These are phyloP conservation scores for Ilex aquifolium DNA, from an alignment of 257 asterid genomes.

Conservation along the genomic window DNA sequence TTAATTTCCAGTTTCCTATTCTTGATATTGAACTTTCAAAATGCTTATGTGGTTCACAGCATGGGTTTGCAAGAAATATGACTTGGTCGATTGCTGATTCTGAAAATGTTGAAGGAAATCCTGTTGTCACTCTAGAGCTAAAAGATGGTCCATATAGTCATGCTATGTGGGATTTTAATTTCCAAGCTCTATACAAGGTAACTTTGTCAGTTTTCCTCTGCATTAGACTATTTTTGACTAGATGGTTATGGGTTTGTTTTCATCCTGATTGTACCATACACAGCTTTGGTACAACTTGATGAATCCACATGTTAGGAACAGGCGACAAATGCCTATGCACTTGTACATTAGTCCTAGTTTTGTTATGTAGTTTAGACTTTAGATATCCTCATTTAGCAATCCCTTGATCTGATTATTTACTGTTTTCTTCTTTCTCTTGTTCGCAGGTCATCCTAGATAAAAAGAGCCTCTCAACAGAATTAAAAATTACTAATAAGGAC, in stretches of 20 bases:
- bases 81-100: slow-evolving; percentile 65
- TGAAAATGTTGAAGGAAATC: slow-evolving; percentile 68
- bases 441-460: slow-evolving; percentile 64
- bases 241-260: neutral
- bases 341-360: too few species aligned
- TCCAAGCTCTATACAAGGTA: slow-evolving; percentile 85
- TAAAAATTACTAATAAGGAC: slow-evolving; percentile 72
- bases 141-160: slow-evolving; percentile 87
- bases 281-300: too few species aligned
- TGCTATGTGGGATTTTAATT: slow-evolving; percentile 94
- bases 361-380: too few species aligned
- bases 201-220: neutral
- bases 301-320: too few species aligned
- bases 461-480: slow-evolving; percentile 72
- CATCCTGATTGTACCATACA: too few species aligned
- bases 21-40: neutral
- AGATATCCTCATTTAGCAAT: too few species aligned
- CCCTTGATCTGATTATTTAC: too few species aligned
- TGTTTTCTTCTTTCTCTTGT: slow-evolving; percentile 16
- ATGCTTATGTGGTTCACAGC: slow-evolving; percentile 46
- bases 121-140: slow-evolving; percentile 73
- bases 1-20: slow-evolving; percentile 16
- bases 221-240: neutral
- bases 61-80: slow-evolving; percentile 96
- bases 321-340: too few species aligned